phyloP scores from a whole-genome alignment of 2,329 filamentous ascomycete genomes.

The Fusarium decemcellulare region DNA sequence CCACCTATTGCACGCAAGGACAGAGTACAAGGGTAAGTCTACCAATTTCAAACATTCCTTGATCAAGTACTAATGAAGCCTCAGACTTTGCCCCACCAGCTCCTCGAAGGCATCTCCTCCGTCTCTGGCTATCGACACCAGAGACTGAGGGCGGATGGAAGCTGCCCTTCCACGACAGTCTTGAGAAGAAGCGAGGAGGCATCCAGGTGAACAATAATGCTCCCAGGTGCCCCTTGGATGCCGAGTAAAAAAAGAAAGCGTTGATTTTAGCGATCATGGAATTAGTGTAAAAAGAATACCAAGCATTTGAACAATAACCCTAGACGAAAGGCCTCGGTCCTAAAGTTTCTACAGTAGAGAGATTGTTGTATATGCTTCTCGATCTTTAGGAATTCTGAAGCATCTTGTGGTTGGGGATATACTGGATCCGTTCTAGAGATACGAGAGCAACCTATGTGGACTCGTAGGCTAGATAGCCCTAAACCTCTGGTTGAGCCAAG shows the following conservation, averaged over 20 bases:
- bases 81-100: slow-evolving; percentile 72
- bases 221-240: slow-evolving; percentile 82
- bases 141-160: slow-evolving; percentile 89
- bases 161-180: slow-evolving; percentile 84
- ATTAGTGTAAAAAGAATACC: slow-evolving; percentile 18
- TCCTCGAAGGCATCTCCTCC: slow-evolving; percentile 83
- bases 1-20: slow-evolving; percentile 86
- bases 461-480: no score
- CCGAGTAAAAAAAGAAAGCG: slow-evolving; percentile 68
- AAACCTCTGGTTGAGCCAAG: no score
- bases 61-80: not conserved
- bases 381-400: not conserved
- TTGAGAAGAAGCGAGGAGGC: slow-evolving; percentile 89
- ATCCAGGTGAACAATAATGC: slow-evolving; percentile 88
- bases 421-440: no score
- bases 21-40: slow-evolving; percentile 73
- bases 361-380: no score
- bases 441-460: no score
- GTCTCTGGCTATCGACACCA: slow-evolving; percentile 87
- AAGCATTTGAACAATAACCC: not conserved
- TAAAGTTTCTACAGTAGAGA: not conserved
- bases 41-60: fast-evolving
- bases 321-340: not conserved
- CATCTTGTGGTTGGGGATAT: no score
- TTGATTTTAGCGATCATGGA: slow-evolving; percentile 26